Evolutionary conservation across 148 eudicot genomes (phyloP).

Genomic region (Mesembryanthemum crystallinum): DNA sequence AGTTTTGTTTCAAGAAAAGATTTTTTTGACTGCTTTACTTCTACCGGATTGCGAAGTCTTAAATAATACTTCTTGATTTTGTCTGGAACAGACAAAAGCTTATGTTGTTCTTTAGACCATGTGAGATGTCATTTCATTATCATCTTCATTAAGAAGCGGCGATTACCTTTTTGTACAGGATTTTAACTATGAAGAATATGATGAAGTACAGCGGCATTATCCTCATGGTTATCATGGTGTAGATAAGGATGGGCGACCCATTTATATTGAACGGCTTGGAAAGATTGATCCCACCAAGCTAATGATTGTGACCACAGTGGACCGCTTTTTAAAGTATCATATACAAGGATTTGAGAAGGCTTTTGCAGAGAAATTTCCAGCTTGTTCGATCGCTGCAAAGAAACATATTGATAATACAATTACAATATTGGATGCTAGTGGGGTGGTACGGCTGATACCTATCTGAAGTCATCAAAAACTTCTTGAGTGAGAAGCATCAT

Average conservation of each 20-base stretch:
- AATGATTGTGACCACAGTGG: constrained; percentile 81
- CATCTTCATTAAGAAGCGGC: constrained; percentile 10
- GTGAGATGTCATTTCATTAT: neutral
- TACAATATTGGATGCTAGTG: constrained; percentile 83
- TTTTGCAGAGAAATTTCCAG: constrained; percentile 88
- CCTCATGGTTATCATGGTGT: constrained; percentile 98
- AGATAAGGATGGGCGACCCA: constrained; percentile 84
- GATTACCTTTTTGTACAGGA: constrained; percentile 46
- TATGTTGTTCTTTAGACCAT: constrained; percentile 5
- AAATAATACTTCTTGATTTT: too few relatives aligned
- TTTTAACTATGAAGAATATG: constrained; percentile 66
- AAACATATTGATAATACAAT: constrained; percentile 88
- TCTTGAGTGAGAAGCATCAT: constrained; percentile 12
- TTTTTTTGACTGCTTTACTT: neutral
- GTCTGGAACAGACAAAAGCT: neutral
- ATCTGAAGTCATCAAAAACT: neutral
- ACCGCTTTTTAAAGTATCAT: constrained; percentile 83
- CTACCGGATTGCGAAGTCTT: neutral
- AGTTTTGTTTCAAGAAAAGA: neutral
- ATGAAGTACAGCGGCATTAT: constrained; percentile 66
- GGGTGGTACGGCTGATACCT: constrained; percentile 52
- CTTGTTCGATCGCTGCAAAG: constrained; percentile 89
- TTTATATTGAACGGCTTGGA: constrained; percentile 89
- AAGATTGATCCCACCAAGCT: constrained; percentile 78
- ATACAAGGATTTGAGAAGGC: constrained; percentile 87